Percentiles rank a stretch among this genome's conserved stretches.
Evolutionary conservation across 2,329 filamentous ascomycete genomes (phyloP).

Genomic region (Fusarium nurragi): DNA sequence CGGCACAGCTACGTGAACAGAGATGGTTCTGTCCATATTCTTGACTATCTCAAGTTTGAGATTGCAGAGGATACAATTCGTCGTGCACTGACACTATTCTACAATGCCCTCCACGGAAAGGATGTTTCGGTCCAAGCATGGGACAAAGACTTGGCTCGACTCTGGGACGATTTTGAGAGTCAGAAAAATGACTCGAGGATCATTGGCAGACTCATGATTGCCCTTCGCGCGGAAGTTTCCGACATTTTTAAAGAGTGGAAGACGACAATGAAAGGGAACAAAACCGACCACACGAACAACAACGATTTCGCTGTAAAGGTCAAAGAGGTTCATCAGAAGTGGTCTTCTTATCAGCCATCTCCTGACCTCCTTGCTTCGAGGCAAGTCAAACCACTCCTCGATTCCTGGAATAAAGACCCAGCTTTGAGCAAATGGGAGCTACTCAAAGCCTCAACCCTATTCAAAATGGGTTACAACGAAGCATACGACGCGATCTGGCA

Average conservation of each 20-base stretch:
- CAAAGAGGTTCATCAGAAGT: conserved; percentile 52
- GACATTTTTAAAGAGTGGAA: conserved; percentile 50
- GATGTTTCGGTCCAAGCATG: conserved; percentile 41
- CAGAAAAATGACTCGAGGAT: conserved; percentile 42
- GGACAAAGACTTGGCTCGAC: conserved; percentile 51
- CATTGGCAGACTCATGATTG: conserved; percentile 46
- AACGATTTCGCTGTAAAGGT: conserved; percentile 46
- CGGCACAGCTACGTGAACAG: conserved; percentile 16
- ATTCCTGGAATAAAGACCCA: conserved; percentile 35
- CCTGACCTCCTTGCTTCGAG: conserved; percentile 35
- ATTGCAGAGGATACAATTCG: conserved; percentile 58
- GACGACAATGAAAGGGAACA: background rate
- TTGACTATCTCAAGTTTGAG: conserved; percentile 69
- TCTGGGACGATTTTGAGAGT: conserved; percentile 49
- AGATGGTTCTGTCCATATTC: conserved; percentile 58
- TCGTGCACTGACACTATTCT: conserved; percentile 49
- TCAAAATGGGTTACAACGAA: conserved; percentile 50
- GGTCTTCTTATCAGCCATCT: conserved; percentile 54
- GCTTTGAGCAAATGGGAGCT: conserved; percentile 56
- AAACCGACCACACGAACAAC: conserved; percentile 45
- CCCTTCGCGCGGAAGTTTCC: conserved; percentile 50
- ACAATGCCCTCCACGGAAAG: conserved; percentile 26
- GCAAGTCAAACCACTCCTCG: conserved; percentile 44
- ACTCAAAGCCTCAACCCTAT: conserved; percentile 61
- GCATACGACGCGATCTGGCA: conserved; percentile 54